Evolutionary conservation across 306 rosid genomes (phyloP).

Genomic region (Quercus agrifolia): DNA sequence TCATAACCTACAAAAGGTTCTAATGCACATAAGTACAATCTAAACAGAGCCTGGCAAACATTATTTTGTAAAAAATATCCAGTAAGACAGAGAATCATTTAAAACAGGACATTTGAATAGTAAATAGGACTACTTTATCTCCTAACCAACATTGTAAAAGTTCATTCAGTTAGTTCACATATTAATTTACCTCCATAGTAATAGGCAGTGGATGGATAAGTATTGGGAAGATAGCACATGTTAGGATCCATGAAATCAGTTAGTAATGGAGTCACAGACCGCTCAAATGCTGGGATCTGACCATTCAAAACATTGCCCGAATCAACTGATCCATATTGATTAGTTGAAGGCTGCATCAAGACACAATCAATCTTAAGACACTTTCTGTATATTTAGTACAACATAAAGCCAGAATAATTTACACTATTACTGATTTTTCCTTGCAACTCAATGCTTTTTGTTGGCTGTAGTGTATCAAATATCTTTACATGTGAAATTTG

Average conservation of each 20-base stretch:
- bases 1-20: constrained; percentile 51
- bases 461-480: not conserved
- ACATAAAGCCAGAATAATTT: not conserved
- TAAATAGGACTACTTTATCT: not conserved
- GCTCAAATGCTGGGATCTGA: constrained; percentile 66
- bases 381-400: not conserved
- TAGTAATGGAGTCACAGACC: constrained; percentile 73
- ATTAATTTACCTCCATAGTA: constrained; percentile 67
- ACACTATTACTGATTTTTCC: not conserved
- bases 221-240: constrained; percentile 72
- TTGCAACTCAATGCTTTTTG: no score
- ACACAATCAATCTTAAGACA: not conserved
- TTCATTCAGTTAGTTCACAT: not conserved
- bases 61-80: not conserved
- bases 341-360: constrained; percentile 50
- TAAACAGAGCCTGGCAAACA: not conserved
- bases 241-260: constrained; percentile 71
- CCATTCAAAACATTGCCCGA: constrained; percentile 60
- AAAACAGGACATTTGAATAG: not conserved
- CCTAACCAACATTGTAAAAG: not conserved
- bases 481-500: not conserved
- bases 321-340: constrained; percentile 76
- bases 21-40: not conserved
- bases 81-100: not conserved
- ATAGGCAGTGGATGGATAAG: constrained; percentile 68